Percentiles rank a stretch among this genome's conserved stretches.
These are phyloP conservation scores for Macroventuria anomochaeta DNA, from an alignment of 2,329 filamentous ascomycete species.

Conservation along the genomic window DNA sequence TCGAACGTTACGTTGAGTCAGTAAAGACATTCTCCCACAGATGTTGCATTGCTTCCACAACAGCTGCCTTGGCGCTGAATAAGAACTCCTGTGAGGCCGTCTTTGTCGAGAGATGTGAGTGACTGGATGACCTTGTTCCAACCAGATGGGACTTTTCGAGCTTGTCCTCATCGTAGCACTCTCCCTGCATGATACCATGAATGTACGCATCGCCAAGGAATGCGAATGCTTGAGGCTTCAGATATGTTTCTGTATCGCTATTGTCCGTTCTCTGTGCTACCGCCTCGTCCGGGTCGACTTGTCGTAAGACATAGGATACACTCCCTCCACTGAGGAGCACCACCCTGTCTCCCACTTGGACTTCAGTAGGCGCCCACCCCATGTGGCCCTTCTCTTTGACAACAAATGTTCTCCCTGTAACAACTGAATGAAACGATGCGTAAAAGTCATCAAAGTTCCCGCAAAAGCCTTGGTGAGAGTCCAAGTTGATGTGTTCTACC, in stretches of 20 bases:
- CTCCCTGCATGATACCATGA: not conserved
- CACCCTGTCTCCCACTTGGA: not conserved
- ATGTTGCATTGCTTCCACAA: too few relatives aligned
- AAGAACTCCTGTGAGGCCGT: too few relatives aligned
- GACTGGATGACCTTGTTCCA: not conserved
- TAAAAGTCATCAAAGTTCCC: too few relatives aligned
- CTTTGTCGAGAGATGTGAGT: too few relatives aligned
- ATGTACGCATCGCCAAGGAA: not conserved
- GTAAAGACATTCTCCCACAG: too few relatives aligned
- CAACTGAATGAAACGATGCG: not conserved
- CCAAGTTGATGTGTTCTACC: too few relatives aligned
- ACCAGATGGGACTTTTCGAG: not conserved
- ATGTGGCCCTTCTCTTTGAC: slow-evolving; percentile 1
- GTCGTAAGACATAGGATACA: not conserved
- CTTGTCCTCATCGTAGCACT: not conserved
- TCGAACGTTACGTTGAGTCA: too few relatives aligned
- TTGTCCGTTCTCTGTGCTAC: not conserved
- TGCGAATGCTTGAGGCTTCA: not conserved
- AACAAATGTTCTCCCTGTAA: not conserved
- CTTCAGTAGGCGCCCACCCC: not conserved
- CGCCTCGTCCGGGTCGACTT: not conserved
- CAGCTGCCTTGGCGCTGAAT: too few relatives aligned
- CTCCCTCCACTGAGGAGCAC: not conserved
- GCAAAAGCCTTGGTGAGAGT: too few relatives aligned
- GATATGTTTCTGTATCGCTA: not conserved